phyloP scores from a whole-genome alignment of 208 protist species.

The Leishmania turanica region DNA sequence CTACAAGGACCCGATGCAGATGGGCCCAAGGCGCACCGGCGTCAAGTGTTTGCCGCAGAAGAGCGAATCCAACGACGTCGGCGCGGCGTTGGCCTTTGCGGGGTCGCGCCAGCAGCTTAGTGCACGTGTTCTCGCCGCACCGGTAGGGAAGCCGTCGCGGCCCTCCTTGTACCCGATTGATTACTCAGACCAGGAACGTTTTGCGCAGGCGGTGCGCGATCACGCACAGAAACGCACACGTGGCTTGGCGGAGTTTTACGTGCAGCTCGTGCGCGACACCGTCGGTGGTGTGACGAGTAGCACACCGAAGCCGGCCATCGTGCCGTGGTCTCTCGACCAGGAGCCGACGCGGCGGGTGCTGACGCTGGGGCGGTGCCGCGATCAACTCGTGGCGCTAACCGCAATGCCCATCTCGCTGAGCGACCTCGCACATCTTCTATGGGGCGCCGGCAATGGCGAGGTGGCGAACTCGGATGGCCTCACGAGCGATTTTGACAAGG shows the following conservation, averaged over 20 bases:
- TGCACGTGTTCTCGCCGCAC: constrained; percentile 17
- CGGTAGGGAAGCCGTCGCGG: constrained; percentile 31
- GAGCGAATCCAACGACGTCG: constrained; percentile 27
- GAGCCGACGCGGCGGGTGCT: constrained; percentile 38
- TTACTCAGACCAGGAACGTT: constrained; percentile 63
- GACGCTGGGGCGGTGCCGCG: constrained; percentile 56
- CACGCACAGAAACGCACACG: constrained; percentile 66
- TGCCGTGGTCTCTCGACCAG: constrained; percentile 54
- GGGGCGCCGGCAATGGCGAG: constrained; percentile 31
- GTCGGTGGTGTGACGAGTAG: constrained; percentile 44
- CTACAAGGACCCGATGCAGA: constrained; percentile 72
- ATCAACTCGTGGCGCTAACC: constrained; percentile 76
- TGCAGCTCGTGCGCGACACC: constrained; percentile 63
- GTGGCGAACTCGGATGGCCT: not conserved
- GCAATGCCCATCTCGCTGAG: constrained; percentile 49
- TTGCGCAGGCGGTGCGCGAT: constrained; percentile 77
- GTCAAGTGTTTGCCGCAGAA: constrained; percentile 44
- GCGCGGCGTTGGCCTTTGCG: constrained; percentile 40
- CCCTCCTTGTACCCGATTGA: constrained; percentile 25
- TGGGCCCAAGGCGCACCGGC: constrained; percentile 37
- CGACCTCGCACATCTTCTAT: constrained; percentile 68
- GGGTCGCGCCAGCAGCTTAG: constrained; percentile 41
- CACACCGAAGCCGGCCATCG: constrained; percentile 27
- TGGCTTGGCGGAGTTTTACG: constrained; percentile 78
- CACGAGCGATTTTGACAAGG: not conserved